Evolutionary conservation across 2,329 filamentous ascomycete genomes (phyloP).

Genomic region (Stachybotrys elegans): DNA sequence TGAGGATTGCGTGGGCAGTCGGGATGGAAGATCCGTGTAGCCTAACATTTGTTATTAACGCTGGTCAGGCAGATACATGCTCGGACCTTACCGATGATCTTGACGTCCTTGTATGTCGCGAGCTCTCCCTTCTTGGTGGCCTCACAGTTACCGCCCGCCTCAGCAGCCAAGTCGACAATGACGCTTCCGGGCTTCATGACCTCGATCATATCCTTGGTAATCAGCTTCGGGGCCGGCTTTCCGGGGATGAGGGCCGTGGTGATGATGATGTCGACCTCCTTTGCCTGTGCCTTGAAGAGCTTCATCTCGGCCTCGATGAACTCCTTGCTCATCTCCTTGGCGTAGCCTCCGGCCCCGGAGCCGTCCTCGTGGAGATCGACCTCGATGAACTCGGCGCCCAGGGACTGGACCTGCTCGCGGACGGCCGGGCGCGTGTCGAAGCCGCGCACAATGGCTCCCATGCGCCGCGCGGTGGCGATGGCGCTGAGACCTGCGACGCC

Average conservation of each 20-base stretch:
- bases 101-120: slow-evolving; percentile 68
- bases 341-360: slow-evolving; percentile 78
- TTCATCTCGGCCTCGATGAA: slow-evolving; percentile 94
- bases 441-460: slow-evolving; percentile 84
- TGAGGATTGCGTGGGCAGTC: slow-evolving; percentile 82
- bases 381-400: slow-evolving; percentile 86
- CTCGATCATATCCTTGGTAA: slow-evolving; percentile 72
- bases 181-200: slow-evolving; percentile 90
- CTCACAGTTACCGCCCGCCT: slow-evolving; percentile 85
- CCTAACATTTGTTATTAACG: slow-evolving; percentile 36
- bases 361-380: slow-evolving; percentile 83
- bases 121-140: slow-evolving; percentile 71
- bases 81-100: slow-evolving; percentile 63
- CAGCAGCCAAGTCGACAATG: slow-evolving; percentile 81
- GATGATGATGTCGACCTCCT: slow-evolving; percentile 87
- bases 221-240: slow-evolving; percentile 74
- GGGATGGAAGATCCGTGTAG: slow-evolving; percentile 83
- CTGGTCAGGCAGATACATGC: too few relatives aligned
- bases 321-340: slow-evolving; percentile 90
- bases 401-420: slow-evolving; percentile 82
- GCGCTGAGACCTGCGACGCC: slow-evolving; percentile 85
- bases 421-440: slow-evolving; percentile 90
- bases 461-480: slow-evolving; percentile 77
- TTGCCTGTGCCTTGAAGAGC: slow-evolving; percentile 80
- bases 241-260: slow-evolving; percentile 90